Base-by-base conservation (phyloP, 2,329 filamentous ascomycete genomes). In the Pseudopithomyces maydicus region DNA sequence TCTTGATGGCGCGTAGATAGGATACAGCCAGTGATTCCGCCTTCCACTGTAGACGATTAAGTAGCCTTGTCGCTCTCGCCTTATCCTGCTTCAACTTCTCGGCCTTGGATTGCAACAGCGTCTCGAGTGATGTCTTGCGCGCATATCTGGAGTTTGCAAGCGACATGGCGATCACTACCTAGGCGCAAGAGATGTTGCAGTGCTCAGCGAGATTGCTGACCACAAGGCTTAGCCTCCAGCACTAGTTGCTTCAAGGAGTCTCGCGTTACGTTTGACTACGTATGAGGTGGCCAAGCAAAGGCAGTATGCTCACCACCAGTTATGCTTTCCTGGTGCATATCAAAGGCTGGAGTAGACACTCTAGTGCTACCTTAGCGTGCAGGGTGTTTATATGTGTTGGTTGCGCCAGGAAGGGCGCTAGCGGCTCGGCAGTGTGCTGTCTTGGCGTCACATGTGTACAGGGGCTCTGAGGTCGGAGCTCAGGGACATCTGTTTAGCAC, bases 31-130 rank as follows among this genome's bases (percentile, higher is more conserved):
- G 68, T 3, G 69, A 57, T 47, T 75, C 71, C 2, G 73, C 71
- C 58, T 76, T 76, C 73, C 73, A 76, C n/a, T 63, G 64, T 6
- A 75, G 52, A 3, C 73, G 67, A 1, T 57, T 54, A 4, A 75
- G 44, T 3, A 76, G 57, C 4, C 71, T 66, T 5, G 62, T 61
- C 0, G 65, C 61, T 32, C 62, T 69, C 8, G 67, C 68, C 49
- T 72, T 75, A 10, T 73, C 71, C 36, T 71, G 54, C 46, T 62
- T 69, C n/a, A 71, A 42, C 36, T 67, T 70, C 20, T 74, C 61
- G 1, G 63, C 61, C 44, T 61, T 68, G 2, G 72, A 67, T 11
- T 68, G 61, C 1, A 62, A 66, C 6, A 68, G 44, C 15, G 33
- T 59, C 44, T 74, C 69, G 1, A 63, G 59, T 0, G 72, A 66